These are phyloP conservation scores for Starmerella stigmatis DNA, from an alignment of 805 yeast species.

Conservation along the genomic window DNA sequence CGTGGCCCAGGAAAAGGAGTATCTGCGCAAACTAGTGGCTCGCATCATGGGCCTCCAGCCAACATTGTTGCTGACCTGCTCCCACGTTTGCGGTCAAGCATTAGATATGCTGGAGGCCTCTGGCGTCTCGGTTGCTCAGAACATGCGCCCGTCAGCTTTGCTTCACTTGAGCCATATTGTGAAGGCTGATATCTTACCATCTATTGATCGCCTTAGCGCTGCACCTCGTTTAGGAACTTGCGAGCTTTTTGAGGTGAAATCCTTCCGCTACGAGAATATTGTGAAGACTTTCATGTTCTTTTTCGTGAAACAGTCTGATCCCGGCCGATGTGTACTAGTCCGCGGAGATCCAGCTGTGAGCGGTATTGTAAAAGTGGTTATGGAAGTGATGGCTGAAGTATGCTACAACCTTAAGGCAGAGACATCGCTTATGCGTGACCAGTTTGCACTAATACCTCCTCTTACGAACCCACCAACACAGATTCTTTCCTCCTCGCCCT, in stretches of 20 bases:
- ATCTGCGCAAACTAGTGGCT: slow-evolving; percentile 66
- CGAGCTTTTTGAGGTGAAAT: slow-evolving; percentile 55
- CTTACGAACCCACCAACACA: slow-evolving; percentile 25
- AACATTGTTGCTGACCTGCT: slow-evolving; percentile 64
- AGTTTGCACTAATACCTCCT: slow-evolving; percentile 40
- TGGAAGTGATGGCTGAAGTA: slow-evolving; percentile 70
- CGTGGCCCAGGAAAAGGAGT: slow-evolving; percentile 78
- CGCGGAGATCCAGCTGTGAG: slow-evolving; percentile 61
- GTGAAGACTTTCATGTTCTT: slow-evolving; percentile 65
- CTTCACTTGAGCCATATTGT: slow-evolving; percentile 69
- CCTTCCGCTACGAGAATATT: slow-evolving; percentile 44
- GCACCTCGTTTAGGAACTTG: slow-evolving; percentile 68
- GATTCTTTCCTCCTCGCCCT: slow-evolving; percentile 72
- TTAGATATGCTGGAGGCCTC: slow-evolving; percentile 58
- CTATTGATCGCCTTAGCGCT: slow-evolving; percentile 74
- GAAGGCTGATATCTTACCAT: slow-evolving; percentile 71
- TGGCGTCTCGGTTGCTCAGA: slow-evolving; percentile 69
- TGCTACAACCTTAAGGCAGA: slow-evolving; percentile 74
- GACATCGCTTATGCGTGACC: slow-evolving; percentile 60
- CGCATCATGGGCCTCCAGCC: slow-evolving; percentile 70
- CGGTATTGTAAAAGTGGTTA: slow-evolving; percentile 60
- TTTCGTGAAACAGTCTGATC: slow-evolving; percentile 58
- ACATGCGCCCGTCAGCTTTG: slow-evolving; percentile 71
- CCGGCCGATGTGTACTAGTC: slow-evolving; percentile 80
- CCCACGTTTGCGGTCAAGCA: slow-evolving; percentile 75